phyloP scores from a whole-genome alignment of 139 green algal genomes.

The Chlorella ohadii region DNA sequence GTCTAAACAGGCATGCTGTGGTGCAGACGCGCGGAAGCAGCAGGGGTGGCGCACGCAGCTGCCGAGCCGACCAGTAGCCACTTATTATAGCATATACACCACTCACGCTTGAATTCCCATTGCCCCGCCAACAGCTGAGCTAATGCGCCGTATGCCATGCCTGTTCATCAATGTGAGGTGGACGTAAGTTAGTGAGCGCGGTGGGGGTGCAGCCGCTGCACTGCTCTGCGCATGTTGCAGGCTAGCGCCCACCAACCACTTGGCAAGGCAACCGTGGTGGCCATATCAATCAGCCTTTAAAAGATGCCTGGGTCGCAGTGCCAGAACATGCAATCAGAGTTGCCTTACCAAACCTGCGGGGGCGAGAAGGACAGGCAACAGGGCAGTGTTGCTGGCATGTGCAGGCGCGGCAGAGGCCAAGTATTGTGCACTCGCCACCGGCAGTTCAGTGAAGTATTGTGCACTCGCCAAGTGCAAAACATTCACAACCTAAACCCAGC shows the following conservation, averaged over 20 bases:
- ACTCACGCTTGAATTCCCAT: constrained; percentile 6
- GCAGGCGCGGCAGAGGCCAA: not conserved
- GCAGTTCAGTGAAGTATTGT: no score
- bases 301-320: no score
- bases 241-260: no score
- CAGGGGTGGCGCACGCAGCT: no score
- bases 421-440: not conserved
- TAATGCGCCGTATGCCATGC: constrained; percentile 70
- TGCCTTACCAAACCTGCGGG: not conserved
- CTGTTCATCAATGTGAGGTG: not conserved
- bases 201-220: not conserved
- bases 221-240: no score
- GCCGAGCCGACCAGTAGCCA: no score
- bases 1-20: not conserved
- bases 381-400: not conserved
- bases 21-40: no score
- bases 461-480: no score
- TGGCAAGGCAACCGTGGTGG: no score
- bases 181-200: not conserved
- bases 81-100: not conserved
- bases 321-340: no score
- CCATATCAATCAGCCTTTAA: no score
- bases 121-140: constrained; percentile 64
- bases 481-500: not conserved
- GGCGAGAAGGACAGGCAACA: not conserved